phyloP scores from a whole-genome alignment of 2,329 filamentous ascomycete genomes.

The Peltaster fructicola region DNA sequence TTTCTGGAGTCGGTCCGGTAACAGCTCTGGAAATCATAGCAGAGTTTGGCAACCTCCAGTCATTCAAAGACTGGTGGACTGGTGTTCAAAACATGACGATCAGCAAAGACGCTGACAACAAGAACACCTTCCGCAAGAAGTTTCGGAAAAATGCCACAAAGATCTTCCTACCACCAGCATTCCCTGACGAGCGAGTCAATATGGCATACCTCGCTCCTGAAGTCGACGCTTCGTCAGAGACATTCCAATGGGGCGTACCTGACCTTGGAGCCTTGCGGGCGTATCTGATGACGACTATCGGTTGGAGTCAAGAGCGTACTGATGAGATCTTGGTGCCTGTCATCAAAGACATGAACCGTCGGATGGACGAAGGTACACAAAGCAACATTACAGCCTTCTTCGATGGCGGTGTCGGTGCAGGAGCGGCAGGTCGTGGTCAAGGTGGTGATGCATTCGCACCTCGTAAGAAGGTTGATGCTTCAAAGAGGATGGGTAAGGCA shows the following conservation, averaged over 20 bases:
- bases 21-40: conserved; percentile 87
- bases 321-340: conserved; percentile 94
- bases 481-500: conserved; percentile 61
- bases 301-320: conserved; percentile 79
- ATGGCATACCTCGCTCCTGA: conserved; percentile 74
- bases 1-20: conserved; percentile 81
- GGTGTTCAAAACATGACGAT: conserved; percentile 53
- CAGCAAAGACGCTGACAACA: conserved; percentile 37
- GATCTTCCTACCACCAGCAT: conserved; percentile 64
- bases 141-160: conserved; percentile 62
- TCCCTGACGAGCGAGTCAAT: conserved; percentile 62
- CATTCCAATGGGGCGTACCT: conserved; percentile 90
- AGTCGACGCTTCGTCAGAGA: conserved; percentile 60
- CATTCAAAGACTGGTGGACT: conserved; percentile 78
- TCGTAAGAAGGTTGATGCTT: conserved; percentile 44
- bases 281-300: conserved; percentile 82
- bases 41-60: conserved; percentile 61
- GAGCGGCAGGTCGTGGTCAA: conserved; percentile 24
- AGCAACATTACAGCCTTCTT: conserved; percentile 93
- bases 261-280: conserved; percentile 69
- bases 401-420: conserved; percentile 52
- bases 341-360: conserved; percentile 82
- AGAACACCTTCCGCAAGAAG: conserved; percentile 65
- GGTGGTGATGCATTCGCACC: conserved; percentile 49
- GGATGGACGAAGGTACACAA: conserved; percentile 81